Conservation (phyloP, 768 basidiomycete genomes). For the Boletus subcaerulescens region DNA sequence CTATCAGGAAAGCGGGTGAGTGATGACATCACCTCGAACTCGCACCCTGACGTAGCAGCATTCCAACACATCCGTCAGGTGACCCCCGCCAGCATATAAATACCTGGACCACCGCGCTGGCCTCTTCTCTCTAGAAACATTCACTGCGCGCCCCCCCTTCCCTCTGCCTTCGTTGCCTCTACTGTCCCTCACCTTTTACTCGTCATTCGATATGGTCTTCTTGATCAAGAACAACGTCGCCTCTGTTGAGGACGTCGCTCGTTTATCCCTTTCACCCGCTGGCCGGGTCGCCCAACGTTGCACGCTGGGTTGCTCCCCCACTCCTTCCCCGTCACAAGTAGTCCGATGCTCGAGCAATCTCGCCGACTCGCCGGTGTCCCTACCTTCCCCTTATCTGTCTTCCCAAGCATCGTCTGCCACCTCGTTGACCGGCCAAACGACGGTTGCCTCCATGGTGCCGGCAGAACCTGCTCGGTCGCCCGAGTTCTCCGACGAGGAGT, state of each 20-base stretch:
- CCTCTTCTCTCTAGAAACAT: background rate
- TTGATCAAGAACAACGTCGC: conserved; percentile 14
- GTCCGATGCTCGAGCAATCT: background rate
- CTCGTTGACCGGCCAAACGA: no score
- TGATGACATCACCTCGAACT: no score
- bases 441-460: no score
- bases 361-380: background rate
- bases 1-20: no score
- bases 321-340: background rate
- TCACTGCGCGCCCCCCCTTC: no score
- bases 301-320: background rate
- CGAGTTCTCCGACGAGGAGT: no score
- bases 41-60: background rate
- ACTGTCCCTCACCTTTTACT: background rate
- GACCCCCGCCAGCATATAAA: background rate
- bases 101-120: background rate
- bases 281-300: background rate
- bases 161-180: no score
- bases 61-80: background rate
- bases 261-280: no score
- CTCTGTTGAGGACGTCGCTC: conserved; percentile 11
- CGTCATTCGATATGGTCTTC: background rate
- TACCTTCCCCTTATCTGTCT: no score
- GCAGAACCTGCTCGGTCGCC: no score
- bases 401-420: no score